Conservation (phyloP, 225 moss, liverwort and hornwort genomes). For the Marchantia paleacea region DNA sequence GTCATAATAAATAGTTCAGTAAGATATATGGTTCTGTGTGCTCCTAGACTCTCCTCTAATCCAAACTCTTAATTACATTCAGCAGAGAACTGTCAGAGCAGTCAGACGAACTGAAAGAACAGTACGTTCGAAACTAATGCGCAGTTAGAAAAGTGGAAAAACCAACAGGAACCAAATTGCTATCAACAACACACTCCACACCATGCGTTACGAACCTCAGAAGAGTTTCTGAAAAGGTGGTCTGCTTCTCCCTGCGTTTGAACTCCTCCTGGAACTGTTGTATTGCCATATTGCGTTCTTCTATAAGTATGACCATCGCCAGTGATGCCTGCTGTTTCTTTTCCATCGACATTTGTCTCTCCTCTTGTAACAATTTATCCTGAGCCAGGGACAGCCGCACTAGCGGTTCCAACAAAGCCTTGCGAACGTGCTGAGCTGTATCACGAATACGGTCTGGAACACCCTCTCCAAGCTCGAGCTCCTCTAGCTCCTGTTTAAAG, state of each 20-base stretch:
- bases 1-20: too few relatives aligned
- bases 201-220: conserved; percentile 22
- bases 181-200: not conserved
- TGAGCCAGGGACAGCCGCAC: conserved; percentile 16
- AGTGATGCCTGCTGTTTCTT: conserved; percentile 17
- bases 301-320: conserved; percentile 27
- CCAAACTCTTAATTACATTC: not conserved
- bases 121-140: not conserved
- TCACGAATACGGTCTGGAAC: conserved; percentile 9
- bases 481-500: conserved; percentile 22
- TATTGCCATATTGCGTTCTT: conserved; percentile 36
- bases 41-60: not conserved
- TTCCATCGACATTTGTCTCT: conserved; percentile 10
- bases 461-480: conserved; percentile 20
- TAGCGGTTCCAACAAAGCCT: conserved; percentile 23
- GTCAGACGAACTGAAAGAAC: not conserved
- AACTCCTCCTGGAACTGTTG: conserved; percentile 36
- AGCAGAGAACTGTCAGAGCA: not conserved
- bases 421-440: conserved; percentile 10
- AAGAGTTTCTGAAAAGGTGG: conserved; percentile 31
- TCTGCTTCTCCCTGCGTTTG: conserved; percentile 22
- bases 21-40: too few relatives aligned
- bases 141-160: not conserved
- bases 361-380: conserved; percentile 22
- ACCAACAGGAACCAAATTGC: not conserved